Conservation (phyloP, 441 rosid genomes). For the Erysimum pusillum region DNA sequence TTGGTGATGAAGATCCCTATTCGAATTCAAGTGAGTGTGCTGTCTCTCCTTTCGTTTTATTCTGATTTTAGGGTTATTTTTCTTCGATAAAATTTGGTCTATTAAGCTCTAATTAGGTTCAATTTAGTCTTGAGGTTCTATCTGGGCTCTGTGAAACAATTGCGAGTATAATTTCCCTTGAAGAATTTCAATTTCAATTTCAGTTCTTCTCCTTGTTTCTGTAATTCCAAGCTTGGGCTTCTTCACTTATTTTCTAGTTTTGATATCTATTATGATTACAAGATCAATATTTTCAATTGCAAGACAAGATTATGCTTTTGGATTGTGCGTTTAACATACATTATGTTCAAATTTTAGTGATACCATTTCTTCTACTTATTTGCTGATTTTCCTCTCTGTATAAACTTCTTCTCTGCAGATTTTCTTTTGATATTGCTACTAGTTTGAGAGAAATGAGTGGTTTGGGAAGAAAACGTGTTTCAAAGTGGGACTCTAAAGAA, state of each 20-base stretch:
- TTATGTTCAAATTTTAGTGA: neutral
- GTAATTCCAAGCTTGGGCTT: neutral
- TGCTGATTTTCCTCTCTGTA: neutral
- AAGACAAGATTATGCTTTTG: no score
- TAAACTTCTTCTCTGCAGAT: conserved; percentile 25
- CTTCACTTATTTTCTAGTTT: neutral
- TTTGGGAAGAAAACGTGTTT: conserved; percentile 63
- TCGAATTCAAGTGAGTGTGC: conserved; percentile 34
- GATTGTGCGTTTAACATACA: no score
- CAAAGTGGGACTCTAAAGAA: conserved; percentile 83
- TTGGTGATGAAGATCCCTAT: conserved; percentile 17
- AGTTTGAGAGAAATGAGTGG: conserved; percentile 65
- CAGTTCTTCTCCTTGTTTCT: neutral
- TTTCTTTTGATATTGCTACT: conserved; percentile 4
- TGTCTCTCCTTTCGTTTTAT: no score
- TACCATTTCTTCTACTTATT: neutral
- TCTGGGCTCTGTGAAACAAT: neutral
- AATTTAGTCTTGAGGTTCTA: neutral
- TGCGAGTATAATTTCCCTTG: neutral
- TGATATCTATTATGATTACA: neutral
- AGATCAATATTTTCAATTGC: neutral
- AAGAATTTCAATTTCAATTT: neutral
- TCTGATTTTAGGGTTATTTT: conserved; percentile 3
- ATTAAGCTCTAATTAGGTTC: conserved; percentile 8
- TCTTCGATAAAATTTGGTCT: neutral